phyloP scores from a whole-genome alignment of 73 alveolate species.

The Tetrahymena thermophila region DNA sequence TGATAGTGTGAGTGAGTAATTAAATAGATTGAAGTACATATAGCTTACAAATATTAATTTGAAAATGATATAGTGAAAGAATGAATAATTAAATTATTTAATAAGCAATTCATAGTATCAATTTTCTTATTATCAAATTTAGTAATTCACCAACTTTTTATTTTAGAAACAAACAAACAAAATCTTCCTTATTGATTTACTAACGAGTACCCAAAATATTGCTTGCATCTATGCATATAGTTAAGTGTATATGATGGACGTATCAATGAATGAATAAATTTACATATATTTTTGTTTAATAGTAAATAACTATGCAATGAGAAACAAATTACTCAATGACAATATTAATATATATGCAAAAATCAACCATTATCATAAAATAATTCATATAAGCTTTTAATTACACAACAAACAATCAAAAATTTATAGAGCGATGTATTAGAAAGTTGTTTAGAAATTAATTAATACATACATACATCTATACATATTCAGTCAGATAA shows the following conservation, averaged over 20 bases:
- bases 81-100: too few species aligned
- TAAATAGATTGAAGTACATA: too few species aligned
- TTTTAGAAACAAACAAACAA: background rate
- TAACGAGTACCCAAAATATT: background rate
- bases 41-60: background rate
- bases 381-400: too few species aligned
- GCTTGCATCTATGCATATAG: background rate
- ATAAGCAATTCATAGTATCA: background rate
- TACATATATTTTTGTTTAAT: background rate
- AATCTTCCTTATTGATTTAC: background rate
- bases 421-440: background rate
- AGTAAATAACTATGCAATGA: background rate
- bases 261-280: too few species aligned
- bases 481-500: background rate
- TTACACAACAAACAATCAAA: background rate
- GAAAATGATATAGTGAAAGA: background rate
- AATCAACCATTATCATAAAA: background rate
- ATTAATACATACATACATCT: too few species aligned
- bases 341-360: background rate
- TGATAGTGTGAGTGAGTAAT: background rate
- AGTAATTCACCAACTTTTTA: background rate
- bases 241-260: background rate
- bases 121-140: background rate
- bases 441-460: background rate
- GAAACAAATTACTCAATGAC: background rate